phyloP scores from a whole-genome alignment of 345 rosid species.

The Aegle marmelos region DNA sequence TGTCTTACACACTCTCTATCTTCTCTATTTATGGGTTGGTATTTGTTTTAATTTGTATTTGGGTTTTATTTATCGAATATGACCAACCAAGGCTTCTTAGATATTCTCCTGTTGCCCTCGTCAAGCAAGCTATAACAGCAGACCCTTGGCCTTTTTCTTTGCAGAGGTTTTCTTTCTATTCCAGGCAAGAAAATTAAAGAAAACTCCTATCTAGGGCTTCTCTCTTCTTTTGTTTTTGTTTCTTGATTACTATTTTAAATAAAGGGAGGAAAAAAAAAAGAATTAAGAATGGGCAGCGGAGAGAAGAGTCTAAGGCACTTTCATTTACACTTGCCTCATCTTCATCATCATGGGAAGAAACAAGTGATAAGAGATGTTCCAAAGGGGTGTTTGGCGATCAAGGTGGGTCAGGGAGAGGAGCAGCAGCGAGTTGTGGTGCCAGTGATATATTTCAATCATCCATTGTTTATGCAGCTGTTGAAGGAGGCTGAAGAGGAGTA shows the following conservation, averaged over 20 bases:
- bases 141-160: slow-evolving; percentile 50
- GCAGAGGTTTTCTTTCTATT: slow-evolving; percentile 7
- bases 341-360: slow-evolving; percentile 26
- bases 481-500: slow-evolving; percentile 60
- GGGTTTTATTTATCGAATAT: slow-evolving; percentile 28
- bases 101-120: slow-evolving; percentile 33
- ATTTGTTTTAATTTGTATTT: slow-evolving; percentile 12
- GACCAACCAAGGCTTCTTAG: slow-evolving; percentile 35
- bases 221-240: not conserved
- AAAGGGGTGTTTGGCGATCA: slow-evolving; percentile 60
- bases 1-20: not conserved
- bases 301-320: slow-evolving; percentile 28
- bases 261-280: not conserved
- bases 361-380: slow-evolving; percentile 44
- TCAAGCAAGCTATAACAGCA: slow-evolving; percentile 23
- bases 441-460: slow-evolving; percentile 54
- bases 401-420: slow-evolving; percentile 52
- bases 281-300: slow-evolving; percentile 37
- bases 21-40: slow-evolving; percentile 19
- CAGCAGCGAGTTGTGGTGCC: slow-evolving; percentile 53
- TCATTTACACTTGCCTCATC: slow-evolving; percentile 23
- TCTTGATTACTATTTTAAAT: not conserved
- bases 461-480: slow-evolving; percentile 57
- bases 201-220: not conserved
- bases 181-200: not conserved